phyloP scores from a whole-genome alignment of 129 eudicot genomes.

The Tanacetum coccineum region DNA sequence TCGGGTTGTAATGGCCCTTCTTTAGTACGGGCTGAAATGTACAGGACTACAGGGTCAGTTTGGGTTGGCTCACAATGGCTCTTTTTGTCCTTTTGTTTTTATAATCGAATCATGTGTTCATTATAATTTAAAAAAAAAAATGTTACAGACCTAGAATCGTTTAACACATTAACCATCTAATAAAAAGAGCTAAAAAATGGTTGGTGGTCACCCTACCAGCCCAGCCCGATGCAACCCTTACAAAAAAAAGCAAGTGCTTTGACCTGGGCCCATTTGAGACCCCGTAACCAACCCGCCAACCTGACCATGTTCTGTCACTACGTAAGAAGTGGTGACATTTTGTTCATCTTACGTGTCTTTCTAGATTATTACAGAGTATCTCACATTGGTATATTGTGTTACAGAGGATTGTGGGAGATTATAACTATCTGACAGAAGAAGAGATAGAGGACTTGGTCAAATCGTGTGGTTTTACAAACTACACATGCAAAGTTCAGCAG shows the following conservation, averaged over 20 bases:
- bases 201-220: too few relatives aligned
- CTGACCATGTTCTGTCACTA: too few relatives aligned
- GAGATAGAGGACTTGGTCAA: constrained; percentile 81
- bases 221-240: too few relatives aligned
- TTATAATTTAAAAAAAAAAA: not conserved
- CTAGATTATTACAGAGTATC: too few relatives aligned
- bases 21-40: not conserved
- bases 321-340: too few relatives aligned
- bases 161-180: too few relatives aligned
- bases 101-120: not conserved
- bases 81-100: not conserved
- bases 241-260: too few relatives aligned
- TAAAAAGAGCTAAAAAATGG: too few relatives aligned
- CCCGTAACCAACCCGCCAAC: too few relatives aligned
- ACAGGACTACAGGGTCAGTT: not conserved
- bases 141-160: not conserved
- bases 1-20: not conserved
- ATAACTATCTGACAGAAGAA: constrained; percentile 60
- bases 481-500: constrained; percentile 64
- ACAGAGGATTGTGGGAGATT: constrained; percentile 18
- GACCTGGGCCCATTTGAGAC: too few relatives aligned
- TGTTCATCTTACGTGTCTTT: too few relatives aligned
- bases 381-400: too few relatives aligned
- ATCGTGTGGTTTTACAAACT: constrained; percentile 83
- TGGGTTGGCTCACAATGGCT: not conserved